Conservation (phyloP, 208 protist genomes). For the Trypanosoma cruzi region DNA sequence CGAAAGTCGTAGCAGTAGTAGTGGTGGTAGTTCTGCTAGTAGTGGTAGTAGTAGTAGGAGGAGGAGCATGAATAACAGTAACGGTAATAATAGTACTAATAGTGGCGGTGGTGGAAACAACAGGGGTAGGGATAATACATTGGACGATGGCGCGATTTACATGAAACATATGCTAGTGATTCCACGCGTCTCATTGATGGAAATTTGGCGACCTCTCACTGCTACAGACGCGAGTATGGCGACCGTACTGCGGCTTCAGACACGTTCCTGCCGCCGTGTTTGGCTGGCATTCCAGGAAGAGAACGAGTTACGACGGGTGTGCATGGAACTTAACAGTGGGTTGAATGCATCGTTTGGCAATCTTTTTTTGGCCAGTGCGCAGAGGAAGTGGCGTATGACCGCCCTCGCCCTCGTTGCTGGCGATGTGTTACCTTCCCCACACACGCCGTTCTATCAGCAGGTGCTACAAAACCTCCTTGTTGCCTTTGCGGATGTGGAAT, state of each 20-base stretch:
- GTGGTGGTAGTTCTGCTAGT: too few relatives aligned
- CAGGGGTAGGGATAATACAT: background rate
- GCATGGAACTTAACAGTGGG: conserved; percentile 3
- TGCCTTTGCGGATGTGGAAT: conserved; percentile 30
- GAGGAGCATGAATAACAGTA: too few relatives aligned
- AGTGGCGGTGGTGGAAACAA: background rate
- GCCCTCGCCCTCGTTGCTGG: conserved; percentile 43
- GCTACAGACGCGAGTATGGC: background rate
- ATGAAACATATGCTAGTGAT: conserved; percentile 21
- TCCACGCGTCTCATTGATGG: conserved; percentile 25
- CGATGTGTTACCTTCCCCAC: conserved; percentile 32
- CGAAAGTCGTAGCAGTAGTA: background rate
- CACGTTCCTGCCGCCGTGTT: conserved; percentile 21
- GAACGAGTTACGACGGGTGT: background rate
- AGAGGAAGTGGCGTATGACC: conserved; percentile 39
- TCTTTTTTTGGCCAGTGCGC: conserved; percentile 52
- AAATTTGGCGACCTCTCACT: background rate
- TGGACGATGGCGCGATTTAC: background rate
- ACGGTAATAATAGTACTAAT: background rate
- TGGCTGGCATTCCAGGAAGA: conserved; percentile 21
- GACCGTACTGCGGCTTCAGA: conserved; percentile 19
- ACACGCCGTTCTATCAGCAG: conserved; percentile 37
- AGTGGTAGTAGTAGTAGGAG: too few relatives aligned
- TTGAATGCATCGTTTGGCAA: conserved; percentile 26
- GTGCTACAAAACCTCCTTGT: conserved; percentile 46